Evolutionary conservation across 2,329 filamentous ascomycete genomes (phyloP).

Genomic region (Paraconiothyrium sp.): DNA sequence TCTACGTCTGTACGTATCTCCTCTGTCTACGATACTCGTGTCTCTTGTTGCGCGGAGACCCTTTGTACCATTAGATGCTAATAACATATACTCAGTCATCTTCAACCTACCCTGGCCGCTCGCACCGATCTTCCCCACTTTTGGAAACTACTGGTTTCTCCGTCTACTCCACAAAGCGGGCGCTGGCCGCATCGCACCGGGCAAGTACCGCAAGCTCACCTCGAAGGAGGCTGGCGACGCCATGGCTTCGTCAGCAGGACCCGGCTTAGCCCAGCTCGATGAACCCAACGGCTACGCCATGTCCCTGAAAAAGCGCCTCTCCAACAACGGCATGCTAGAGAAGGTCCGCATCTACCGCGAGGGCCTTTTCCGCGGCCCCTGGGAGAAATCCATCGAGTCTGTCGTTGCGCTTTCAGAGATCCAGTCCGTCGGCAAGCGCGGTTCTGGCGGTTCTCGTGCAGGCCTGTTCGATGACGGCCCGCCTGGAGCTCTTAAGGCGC

Average conservation of each 20-base stretch:
- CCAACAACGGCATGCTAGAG: constrained; percentile 59
- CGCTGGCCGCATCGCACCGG: constrained; percentile 39
- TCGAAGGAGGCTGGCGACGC: constrained; percentile 52
- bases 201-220: constrained; percentile 23
- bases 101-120: constrained; percentile 61
- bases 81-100: constrained; percentile 39
- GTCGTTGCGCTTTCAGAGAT: constrained; percentile 60
- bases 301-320: constrained; percentile 52
- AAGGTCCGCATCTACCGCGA: constrained; percentile 66
- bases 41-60: background rate
- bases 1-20: constrained; percentile 58
- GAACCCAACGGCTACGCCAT: constrained; percentile 42
- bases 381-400: constrained; percentile 63
- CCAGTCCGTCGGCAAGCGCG: constrained; percentile 17
- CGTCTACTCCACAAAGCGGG: constrained; percentile 52
- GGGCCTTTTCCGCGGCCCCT: constrained; percentile 54
- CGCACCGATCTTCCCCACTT: constrained; percentile 55
- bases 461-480: constrained; percentile 57
- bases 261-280: constrained; percentile 57
- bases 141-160: constrained; percentile 62
- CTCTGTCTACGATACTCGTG: background rate
- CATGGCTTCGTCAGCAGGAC: constrained; percentile 63
- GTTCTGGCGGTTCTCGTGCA: constrained; percentile 36
- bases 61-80: background rate
- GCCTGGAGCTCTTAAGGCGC: constrained; percentile 59